Base-by-base conservation (phyloP, 257 asterid genomes). In the Solanum neorickii region DNA sequence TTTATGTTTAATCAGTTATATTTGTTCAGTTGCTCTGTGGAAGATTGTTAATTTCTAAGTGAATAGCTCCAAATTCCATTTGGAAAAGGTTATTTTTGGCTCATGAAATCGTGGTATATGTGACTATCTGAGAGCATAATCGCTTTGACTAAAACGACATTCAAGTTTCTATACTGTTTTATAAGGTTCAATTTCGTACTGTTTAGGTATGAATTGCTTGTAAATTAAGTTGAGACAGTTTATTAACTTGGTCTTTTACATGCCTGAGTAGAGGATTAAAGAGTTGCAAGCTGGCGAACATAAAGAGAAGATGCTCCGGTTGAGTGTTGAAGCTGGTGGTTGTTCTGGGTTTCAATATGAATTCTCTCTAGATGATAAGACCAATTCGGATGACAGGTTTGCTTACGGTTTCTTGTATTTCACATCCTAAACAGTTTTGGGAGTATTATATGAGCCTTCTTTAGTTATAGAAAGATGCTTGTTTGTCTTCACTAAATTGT, bases 301-400 rank as follows among this genome's bases (percentile, higher is more conserved):
- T 52, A 85, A 88, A 86, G 87, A 86, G 86, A 97, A 93, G 92
- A 89, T 96, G 93, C 90, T 97, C 68, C 97, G 99, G 23, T 91
- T 96, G 94, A 93, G 98, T 91, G 93, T 97, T 83, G 99, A 95
- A 91, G 96, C 99, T n/a, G 99, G 99, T 3, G 99, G 99, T 20
- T 97, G 99, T 93, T 97, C 98, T 7, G 98, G 99, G 29, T 97
- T 95, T 93, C 98, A 97, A 49, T 97, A 97, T 88, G 96, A 93
- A 66, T 97, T 97, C 90, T 90, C 94, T 41, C 95, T 97, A 33
- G 99, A 94, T 46, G 95, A 94, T 86, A 94, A 93, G 89, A 89
- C 91, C 91, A 92, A 92, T 80, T 76, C 88, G 41, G 98, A 97
- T 89, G 99, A 97, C 94, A 97, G 98, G 98, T 95, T 76, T 66